These are phyloP conservation scores for Toxicodendron radicans DNA, from an alignment of 345 rosid species.

Conservation along the genomic window DNA sequence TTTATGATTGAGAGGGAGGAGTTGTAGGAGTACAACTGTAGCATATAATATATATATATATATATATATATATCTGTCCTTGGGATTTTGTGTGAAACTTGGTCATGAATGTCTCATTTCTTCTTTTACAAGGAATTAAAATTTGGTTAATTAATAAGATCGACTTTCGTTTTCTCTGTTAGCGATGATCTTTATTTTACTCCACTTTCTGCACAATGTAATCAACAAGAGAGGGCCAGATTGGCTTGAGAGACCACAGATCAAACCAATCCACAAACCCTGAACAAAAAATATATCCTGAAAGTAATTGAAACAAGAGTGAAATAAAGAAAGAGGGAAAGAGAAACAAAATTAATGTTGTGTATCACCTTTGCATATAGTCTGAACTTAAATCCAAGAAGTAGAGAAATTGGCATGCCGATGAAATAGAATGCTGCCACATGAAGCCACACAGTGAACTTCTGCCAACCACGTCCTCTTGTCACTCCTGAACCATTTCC, in stretches of 20 bases:
- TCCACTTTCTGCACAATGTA: constrained; percentile 53
- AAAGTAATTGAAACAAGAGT: neutral
- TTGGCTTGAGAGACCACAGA: constrained; percentile 60
- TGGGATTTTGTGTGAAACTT: no score
- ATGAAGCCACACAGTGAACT: constrained; percentile 8
- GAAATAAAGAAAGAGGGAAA: neutral
- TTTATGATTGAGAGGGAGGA: no score
- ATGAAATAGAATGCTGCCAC: constrained; percentile 48
- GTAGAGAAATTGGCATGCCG: constrained; percentile 47
- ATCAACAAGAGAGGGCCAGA: constrained; percentile 45
- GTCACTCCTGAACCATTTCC: no score
- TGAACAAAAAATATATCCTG: constrained; percentile 6
- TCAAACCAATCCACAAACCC: constrained; percentile 83
- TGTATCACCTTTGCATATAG: constrained; percentile 45
- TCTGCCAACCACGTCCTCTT: no score
- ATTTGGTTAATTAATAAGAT: neutral
- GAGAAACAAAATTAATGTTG: neutral
- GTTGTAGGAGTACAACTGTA: no score
- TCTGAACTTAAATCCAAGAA: constrained; percentile 56
- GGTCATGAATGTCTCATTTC: neutral
- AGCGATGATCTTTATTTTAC: constrained; percentile 16
- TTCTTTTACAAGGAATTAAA: neutral
- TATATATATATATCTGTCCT: no score
- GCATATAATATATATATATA: no score
- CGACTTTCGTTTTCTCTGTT: neutral